Percentiles rank a stretch among this genome's conserved stretches.
Conservation (phyloP, 2,329 filamentous ascomycete genomes). For the Zasmidium citrigriseum region DNA sequence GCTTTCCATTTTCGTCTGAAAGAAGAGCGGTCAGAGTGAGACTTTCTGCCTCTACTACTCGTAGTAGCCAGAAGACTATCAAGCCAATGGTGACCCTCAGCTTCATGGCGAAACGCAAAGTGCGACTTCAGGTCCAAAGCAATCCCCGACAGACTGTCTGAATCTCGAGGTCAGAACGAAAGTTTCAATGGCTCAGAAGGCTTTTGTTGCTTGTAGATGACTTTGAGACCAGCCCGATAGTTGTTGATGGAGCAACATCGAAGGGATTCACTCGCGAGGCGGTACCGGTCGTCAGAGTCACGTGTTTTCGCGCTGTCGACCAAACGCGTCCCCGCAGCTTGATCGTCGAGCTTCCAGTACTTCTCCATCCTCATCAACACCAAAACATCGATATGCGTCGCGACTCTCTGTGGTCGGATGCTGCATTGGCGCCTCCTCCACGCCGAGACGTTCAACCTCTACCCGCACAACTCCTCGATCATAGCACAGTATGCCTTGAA, state of each 20-base stretch:
- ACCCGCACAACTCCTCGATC: constrained; percentile 10
- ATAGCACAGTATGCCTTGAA: constrained; percentile 57
- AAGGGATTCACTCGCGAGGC: no score
- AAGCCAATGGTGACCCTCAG: background rate
- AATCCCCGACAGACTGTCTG: no score
- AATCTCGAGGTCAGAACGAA: no score
- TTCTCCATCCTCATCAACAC: background rate
- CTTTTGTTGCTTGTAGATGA: no score
- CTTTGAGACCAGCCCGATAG: no score
- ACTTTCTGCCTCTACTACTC: background rate
- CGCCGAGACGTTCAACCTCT: constrained; percentile 8
- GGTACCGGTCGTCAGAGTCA: no score
- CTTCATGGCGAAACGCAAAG: background rate
- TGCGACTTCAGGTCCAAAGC: no score
- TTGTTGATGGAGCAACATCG: no score
- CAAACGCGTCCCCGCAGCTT: no score
- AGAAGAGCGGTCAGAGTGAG: constrained; percentile 10
- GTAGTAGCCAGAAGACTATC: background rate
- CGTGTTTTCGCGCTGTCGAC: no score
- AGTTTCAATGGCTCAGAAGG: no score
- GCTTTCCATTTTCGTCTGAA: constrained; percentile 2
- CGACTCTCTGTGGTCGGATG: background rate
- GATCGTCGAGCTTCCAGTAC: no score
- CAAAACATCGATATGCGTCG: background rate
- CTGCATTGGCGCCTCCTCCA: background rate